phyloP scores from a whole-genome alignment of 306 rosid genomes.

The Fragaria ananassa region DNA sequence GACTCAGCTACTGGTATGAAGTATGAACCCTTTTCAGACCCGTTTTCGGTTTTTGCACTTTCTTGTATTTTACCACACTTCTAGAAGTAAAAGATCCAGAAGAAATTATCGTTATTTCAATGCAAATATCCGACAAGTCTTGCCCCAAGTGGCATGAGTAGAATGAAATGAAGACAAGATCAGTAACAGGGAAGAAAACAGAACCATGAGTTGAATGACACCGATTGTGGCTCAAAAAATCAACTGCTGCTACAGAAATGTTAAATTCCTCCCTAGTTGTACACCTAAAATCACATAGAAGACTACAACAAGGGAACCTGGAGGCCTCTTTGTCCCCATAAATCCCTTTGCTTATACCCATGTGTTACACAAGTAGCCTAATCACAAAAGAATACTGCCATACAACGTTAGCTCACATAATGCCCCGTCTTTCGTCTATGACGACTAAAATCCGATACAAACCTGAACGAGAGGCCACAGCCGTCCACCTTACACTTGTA shows the following conservation, averaged over 20 bases:
- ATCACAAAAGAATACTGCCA: slow-evolving; percentile 29
- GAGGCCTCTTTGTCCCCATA: slow-evolving; percentile 26
- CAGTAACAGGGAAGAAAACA: background rate
- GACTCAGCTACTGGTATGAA: too few species aligned
- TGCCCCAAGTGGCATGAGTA: background rate
- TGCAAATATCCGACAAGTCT: background rate
- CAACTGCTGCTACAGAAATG: slow-evolving; percentile 38
- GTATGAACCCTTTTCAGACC: too few species aligned
- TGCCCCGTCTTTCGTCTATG: slow-evolving; percentile 95
- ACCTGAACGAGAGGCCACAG: slow-evolving; percentile 90
- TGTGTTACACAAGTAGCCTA: slow-evolving; percentile 21
- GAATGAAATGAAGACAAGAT: background rate
- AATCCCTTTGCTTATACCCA: slow-evolving; percentile 35
- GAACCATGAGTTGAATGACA: background rate
- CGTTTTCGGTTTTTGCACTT: background rate
- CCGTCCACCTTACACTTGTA: slow-evolving; percentile 81
- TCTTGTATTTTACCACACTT: too few species aligned
- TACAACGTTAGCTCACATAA: slow-evolving; percentile 44
- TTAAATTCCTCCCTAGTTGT: slow-evolving; percentile 43
- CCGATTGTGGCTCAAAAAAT: background rate
- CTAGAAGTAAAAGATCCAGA: background rate
- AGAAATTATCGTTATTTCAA: background rate
- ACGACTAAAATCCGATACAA: slow-evolving; percentile 88
- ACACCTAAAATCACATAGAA: slow-evolving; percentile 38
- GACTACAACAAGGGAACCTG: slow-evolving; percentile 21